Base-by-base conservation (phyloP, 2,329 filamentous ascomycete genomes). In the Phyllosticta paracitricarpa region DNA sequence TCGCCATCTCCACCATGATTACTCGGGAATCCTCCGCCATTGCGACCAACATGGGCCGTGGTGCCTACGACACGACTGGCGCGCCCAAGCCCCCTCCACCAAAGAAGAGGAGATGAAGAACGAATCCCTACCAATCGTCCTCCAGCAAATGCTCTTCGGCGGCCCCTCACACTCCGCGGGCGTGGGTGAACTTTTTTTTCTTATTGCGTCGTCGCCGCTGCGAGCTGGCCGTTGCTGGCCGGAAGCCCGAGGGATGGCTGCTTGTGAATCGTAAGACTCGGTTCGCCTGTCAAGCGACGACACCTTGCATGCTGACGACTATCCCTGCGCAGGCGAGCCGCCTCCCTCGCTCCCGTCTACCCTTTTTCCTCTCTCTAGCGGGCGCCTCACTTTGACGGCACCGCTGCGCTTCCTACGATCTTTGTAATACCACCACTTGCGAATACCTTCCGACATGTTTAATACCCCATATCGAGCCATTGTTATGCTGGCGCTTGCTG, bases 21-120 rank as follows among this genome's bases (percentile, higher is more conserved):
- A 66, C 73, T 70, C 71, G 73, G 71, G 73, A 75, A 63, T 71
- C 71, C 61, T 68, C 72, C 64, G 68, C 72, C 64, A 51, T 56
- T 35, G 69, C 72, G 58, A 73, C 68, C 68, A 77, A 77, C 72
- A 79, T 79, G 77, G 77, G 76, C 62, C 76, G 77, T 65, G 77
- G 77, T 63, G 76, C 76, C 63, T 79, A 79, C 69, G 77, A 79
- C 67, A 79, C 76, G 28, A 79, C 77, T n/a, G 77, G 77, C 64
- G 75, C 76, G n/a, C 73, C 75, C 57, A 77, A 78, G 69, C 76
- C 76, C 2, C 72, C 72, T 52, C 74, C 72, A 58, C 72, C 75
- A 54, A 75, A 76, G 67, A 68, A 67, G 65, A 67, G 69, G 72
- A 75, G 73, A 69, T 63, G 55, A 63, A 28, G 53, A 57, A 26